A percentile compares a stretch with the other conserved stretches of the same genome.
These are phyloP conservation scores for Hymenochaete sp. DNA, from an alignment of 1,284 basidiomycete genomes.

Conservation along the genomic window DNA sequence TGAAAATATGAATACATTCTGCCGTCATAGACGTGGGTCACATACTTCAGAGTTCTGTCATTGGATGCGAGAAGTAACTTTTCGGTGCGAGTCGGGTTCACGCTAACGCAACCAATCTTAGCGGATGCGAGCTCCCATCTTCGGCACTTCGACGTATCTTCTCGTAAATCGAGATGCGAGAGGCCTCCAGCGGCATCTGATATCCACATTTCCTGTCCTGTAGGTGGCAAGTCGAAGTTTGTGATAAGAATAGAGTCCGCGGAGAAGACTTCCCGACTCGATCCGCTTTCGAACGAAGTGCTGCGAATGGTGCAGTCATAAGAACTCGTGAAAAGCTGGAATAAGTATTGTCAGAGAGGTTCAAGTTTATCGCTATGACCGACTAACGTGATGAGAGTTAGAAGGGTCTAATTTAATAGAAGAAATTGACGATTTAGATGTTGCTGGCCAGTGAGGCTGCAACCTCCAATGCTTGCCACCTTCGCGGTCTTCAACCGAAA, in stretches of 20 bases:
- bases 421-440: slow-evolving; percentile 68
- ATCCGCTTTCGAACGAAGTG: slow-evolving; percentile 57
- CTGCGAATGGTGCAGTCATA: slow-evolving; percentile 72
- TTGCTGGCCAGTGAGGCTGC: slow-evolving; percentile 75
- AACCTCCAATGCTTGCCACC: slow-evolving; percentile 72
- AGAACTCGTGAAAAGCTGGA: slow-evolving; percentile 64
- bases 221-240: slow-evolving; percentile 55
- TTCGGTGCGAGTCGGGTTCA: slow-evolving; percentile 62
- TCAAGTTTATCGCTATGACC: neutral
- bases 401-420: slow-evolving; percentile 64
- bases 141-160: slow-evolving; percentile 44
- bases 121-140: slow-evolving; percentile 58
- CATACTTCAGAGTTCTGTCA: slow-evolving; percentile 56
- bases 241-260: slow-evolving; percentile 52
- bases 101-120: slow-evolving; percentile 68
- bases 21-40: neutral
- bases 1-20: slow-evolving; percentile 1
- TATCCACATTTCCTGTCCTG: slow-evolving; percentile 72
- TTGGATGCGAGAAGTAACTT: slow-evolving; percentile 69
- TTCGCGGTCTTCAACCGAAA: slow-evolving; percentile 35
- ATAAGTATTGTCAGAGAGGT: slow-evolving; percentile 5
- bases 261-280: slow-evolving; percentile 58
- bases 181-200: slow-evolving; percentile 60
- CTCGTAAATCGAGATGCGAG: slow-evolving; percentile 64
- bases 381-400: slow-evolving; percentile 57